Evolutionary conservation across 2,329 filamentous ascomycete genomes (phyloP).

Genomic region (Didymella exigua): DNA sequence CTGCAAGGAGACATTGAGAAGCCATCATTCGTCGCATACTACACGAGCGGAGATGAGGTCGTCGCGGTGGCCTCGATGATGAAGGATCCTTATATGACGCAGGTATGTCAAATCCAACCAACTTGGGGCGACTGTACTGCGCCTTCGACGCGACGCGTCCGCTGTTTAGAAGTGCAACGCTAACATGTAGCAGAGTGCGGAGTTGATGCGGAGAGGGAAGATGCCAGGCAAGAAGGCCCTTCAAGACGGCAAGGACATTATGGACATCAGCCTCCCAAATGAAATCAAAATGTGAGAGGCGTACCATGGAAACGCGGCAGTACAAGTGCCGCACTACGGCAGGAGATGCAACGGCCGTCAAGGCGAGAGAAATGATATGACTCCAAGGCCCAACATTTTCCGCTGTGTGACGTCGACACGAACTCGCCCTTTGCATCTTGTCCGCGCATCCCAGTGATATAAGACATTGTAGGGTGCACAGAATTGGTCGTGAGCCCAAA

Average conservation of each 20-base stretch:
- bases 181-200: slow-evolving; percentile 66
- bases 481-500: not conserved
- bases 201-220: slow-evolving; percentile 80
- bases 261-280: slow-evolving; percentile 52
- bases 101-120: slow-evolving; percentile 5
- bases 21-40: slow-evolving; percentile 86
- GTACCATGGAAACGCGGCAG: slow-evolving; percentile 2
- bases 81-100: slow-evolving; percentile 80
- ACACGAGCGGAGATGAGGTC: slow-evolving; percentile 81
- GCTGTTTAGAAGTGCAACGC: not conserved
- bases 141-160: not conserved
- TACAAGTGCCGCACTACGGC: slow-evolving; percentile 7
- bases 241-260: slow-evolving; percentile 61
- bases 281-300: slow-evolving; percentile 52
- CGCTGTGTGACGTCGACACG: slow-evolving; percentile 27
- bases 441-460: slow-evolving; percentile 19
- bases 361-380: slow-evolving; percentile 18
- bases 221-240: slow-evolving; percentile 86
- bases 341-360: slow-evolving; percentile 3
- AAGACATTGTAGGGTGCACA: slow-evolving; percentile 12
- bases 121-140: not conserved
- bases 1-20: slow-evolving; percentile 73
- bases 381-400: slow-evolving; percentile 11
- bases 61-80: slow-evolving; percentile 92
- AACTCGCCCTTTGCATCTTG: slow-evolving; percentile 7